A percentile compares a stretch with the other conserved stretches of the same genome.
Conservation (phyloP, 208 protist species). For the Vickermania spadyakhi region DNA sequence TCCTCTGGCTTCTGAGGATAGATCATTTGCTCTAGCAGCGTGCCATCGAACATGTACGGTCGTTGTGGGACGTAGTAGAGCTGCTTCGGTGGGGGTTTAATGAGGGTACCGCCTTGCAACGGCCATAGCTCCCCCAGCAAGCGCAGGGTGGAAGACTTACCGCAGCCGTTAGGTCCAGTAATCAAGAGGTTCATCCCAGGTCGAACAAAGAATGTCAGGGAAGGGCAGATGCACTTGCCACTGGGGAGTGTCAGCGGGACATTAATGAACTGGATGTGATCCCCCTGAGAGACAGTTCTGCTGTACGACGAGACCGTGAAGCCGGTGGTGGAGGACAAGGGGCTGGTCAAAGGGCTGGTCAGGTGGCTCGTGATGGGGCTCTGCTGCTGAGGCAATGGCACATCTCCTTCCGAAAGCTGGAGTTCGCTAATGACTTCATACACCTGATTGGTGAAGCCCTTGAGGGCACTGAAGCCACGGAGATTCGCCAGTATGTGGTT, state of each 20-base stretch:
- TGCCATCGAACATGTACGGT: conserved; percentile 75
- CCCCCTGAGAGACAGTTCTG: conserved; percentile 20
- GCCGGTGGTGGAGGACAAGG: neutral
- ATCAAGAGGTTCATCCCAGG: conserved; percentile 85
- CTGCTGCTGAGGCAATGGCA: conserved; percentile 11
- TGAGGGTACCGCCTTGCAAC: conserved; percentile 42
- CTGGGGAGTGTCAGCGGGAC: conserved; percentile 60
- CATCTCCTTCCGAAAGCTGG: conserved; percentile 18
- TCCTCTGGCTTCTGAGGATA: conserved; percentile 58
- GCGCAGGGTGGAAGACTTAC: conserved; percentile 85
- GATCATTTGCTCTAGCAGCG: conserved; percentile 83
- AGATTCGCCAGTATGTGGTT: conserved; percentile 35
- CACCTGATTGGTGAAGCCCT: conserved; percentile 47
- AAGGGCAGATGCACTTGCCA: conserved; percentile 38
- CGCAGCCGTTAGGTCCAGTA: conserved; percentile 86
- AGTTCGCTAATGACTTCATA: conserved; percentile 32
- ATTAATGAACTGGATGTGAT: conserved; percentile 77
- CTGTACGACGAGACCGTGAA: conserved; percentile 6
- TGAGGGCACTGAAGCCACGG: conserved; percentile 25
- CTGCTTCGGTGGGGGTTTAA: conserved; percentile 57
- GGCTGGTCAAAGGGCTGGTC: neutral
- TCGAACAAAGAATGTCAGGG: conserved; percentile 67
- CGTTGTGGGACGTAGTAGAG: conserved; percentile 86
- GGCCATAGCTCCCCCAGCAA: conserved; percentile 80
- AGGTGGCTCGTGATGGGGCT: conserved; percentile 3